These are phyloP conservation scores for Poteriospumella lacustris DNA, from an alignment of 108 stramenopile species.

Conservation along the genomic window DNA sequence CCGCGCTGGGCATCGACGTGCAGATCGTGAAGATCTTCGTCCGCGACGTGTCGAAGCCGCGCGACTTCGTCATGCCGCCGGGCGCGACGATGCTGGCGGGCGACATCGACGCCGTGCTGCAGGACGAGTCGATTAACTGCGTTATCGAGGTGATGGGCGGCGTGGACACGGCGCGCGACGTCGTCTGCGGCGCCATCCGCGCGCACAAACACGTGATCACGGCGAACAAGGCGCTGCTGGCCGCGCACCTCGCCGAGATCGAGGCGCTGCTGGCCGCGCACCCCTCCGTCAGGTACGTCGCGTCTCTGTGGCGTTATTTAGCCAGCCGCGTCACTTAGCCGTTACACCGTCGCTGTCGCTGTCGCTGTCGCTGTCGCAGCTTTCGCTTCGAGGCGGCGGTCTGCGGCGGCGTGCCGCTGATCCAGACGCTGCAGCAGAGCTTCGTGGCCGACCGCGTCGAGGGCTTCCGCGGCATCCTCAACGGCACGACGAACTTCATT, in stretches of 20 bases:
- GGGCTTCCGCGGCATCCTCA: slow-evolving; percentile 81
- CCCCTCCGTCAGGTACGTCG: neutral
- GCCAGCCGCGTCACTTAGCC: no score
- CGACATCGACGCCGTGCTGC: slow-evolving; percentile 69
- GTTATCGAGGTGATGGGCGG: slow-evolving; percentile 94
- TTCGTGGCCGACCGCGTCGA: slow-evolving; percentile 79
- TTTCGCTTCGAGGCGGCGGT: slow-evolving; percentile 92
- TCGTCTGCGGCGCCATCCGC: slow-evolving; percentile 65
- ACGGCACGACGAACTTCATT: slow-evolving; percentile 98
- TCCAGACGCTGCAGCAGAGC: slow-evolving; percentile 83
- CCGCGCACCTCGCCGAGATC: slow-evolving; percentile 75
- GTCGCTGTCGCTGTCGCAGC: neutral
- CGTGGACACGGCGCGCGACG: slow-evolving; percentile 76
- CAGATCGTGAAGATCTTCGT: slow-evolving; percentile 78
- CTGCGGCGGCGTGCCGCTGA: slow-evolving; percentile 94
- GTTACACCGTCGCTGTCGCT: no score
- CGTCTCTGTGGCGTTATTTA: neutral
- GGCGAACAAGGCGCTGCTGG: slow-evolving; percentile 94
- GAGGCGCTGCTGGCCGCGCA: slow-evolving; percentile 45
- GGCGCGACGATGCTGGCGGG: slow-evolving; percentile 65
- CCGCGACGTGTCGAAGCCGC: slow-evolving; percentile 66
- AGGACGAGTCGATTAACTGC: slow-evolving; percentile 74
- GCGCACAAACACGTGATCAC: slow-evolving; percentile 83
- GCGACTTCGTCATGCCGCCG: slow-evolving; percentile 73
- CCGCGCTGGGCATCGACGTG: slow-evolving; percentile 62